Evolutionary conservation across 192 early-diverging fungal species (phyloP).

Genomic region (Radiomyces spectabilis): DNA sequence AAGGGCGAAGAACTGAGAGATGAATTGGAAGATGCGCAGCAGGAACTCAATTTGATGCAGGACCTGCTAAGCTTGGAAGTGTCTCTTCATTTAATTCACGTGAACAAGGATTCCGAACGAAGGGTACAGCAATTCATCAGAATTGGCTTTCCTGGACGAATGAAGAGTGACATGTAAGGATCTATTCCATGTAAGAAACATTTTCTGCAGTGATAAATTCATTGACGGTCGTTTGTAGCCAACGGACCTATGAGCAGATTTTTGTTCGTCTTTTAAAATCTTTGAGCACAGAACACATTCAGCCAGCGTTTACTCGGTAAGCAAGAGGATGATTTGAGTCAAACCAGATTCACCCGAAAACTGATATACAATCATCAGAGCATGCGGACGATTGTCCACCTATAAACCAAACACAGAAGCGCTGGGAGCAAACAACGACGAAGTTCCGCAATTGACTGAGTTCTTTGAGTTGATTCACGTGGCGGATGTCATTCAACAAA

Average conservation of each 20-base stretch:
- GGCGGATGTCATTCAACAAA: slow-evolving; percentile 87
- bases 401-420: slow-evolving; percentile 35
- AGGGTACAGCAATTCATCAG: slow-evolving; percentile 50
- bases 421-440: slow-evolving; percentile 20
- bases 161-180: slow-evolving; percentile 50
- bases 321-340: too few species aligned
- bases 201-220: not conserved
- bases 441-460: slow-evolving; percentile 58
- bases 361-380: slow-evolving; percentile 18
- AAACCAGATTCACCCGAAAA: too few species aligned
- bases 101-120: slow-evolving; percentile 73
- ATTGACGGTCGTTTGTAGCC: slow-evolving; percentile 29
- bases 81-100: slow-evolving; percentile 79
- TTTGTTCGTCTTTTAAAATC: slow-evolving; percentile 68
- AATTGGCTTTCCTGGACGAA: slow-evolving; percentile 52
- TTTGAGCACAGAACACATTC: slow-evolving; percentile 68
- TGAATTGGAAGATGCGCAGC: slow-evolving; percentile 46
- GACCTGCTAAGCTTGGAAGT: slow-evolving; percentile 70
- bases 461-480: slow-evolving; percentile 96
- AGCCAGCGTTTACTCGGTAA: slow-evolving; percentile 55
- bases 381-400: slow-evolving; percentile 31
- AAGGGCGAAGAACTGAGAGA: slow-evolving; percentile 33
- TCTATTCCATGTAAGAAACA: too few species aligned
- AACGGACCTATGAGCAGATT: slow-evolving; percentile 68
- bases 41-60: slow-evolving; percentile 46